A percentile compares a stretch with the other conserved stretches of the same genome.
These are phyloP conservation scores for Aspergillus quadricinctus DNA, from an alignment of 2,329 filamentous ascomycete genomes.

Conservation along the genomic window DNA sequence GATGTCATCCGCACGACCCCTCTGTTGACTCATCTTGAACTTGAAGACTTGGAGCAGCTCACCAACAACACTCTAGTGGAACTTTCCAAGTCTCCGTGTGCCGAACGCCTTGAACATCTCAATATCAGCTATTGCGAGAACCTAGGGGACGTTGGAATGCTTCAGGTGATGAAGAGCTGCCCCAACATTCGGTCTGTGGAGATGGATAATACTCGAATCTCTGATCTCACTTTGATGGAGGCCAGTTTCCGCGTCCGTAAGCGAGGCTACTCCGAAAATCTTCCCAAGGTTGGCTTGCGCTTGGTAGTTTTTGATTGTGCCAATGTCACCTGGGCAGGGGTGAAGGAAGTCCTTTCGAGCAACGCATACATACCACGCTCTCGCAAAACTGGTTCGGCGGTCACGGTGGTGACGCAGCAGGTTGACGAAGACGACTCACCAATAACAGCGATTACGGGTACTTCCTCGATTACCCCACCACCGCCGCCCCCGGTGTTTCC, in stretches of 20 bases:
- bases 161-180: conserved; percentile 75
- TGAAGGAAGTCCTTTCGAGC: conserved; percentile 78
- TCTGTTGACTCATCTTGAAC: conserved; percentile 75
- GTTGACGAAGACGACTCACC: conserved; percentile 15
- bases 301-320: conserved; percentile 88
- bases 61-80: conserved; percentile 72
- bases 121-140: conserved; percentile 88
- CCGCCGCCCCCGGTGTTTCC: conserved; percentile 50
- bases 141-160: conserved; percentile 76
- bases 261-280: conserved; percentile 51
- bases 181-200: conserved; percentile 66
- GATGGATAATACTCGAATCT: conserved; percentile 90
- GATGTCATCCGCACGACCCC: conserved; percentile 71
- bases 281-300: conserved; percentile 61
- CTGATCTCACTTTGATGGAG: conserved; percentile 79
- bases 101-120: conserved; percentile 67
- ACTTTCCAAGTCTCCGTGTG: conserved; percentile 72
- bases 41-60: conserved; percentile 77
- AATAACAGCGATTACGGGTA: conserved; percentile 9
- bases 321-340: conserved; percentile 87
- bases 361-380: conserved; percentile 70
- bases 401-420: conserved; percentile 32
- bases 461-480: conserved; percentile 24
- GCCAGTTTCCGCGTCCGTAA: conserved; percentile 73
- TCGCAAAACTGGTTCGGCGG: conserved; percentile 25